phyloP scores from a whole-genome alignment of 768 basidiomycete species.

The Amanita rimosa region DNA sequence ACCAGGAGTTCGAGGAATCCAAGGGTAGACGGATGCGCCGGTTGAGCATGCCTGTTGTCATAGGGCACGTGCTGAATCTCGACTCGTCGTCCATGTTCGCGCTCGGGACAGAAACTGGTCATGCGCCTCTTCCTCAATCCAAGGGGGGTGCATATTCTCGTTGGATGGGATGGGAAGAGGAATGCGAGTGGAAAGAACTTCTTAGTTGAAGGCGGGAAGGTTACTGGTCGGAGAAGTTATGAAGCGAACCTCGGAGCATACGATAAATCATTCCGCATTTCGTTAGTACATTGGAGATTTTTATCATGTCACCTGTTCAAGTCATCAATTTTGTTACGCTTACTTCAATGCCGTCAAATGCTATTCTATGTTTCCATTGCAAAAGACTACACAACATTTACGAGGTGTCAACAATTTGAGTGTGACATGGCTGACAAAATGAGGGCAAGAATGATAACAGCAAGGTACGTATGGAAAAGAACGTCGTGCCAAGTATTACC shows the following conservation, averaged over 20 bases:
- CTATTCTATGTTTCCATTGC: background rate
- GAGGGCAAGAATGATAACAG: background rate
- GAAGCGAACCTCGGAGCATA: conserved; percentile 37
- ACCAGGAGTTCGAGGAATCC: conserved; percentile 29
- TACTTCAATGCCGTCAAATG: background rate
- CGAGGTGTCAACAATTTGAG: background rate
- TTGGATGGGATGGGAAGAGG: conserved; percentile 41
- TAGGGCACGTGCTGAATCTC: conserved; percentile 14
- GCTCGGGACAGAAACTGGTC: conserved; percentile 18
- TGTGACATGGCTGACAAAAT: background rate
- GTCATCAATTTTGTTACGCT: too few relatives aligned
- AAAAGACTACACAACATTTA: background rate
- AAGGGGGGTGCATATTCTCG: conserved; percentile 23
- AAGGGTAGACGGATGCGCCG: conserved; percentile 64
- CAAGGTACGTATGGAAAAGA: background rate
- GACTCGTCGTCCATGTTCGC: too few relatives aligned
- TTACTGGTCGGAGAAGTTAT: conserved; percentile 24
- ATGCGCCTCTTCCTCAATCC: conserved; percentile 12
- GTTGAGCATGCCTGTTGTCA: conserved; percentile 64
- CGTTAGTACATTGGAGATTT: too few relatives aligned
- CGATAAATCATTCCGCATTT: conserved; percentile 13
- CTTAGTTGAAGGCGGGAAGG: conserved; percentile 31
- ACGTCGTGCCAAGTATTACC: background rate
- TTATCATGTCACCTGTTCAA: background rate
- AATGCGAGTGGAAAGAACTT: conserved; percentile 31